phyloP scores from a whole-genome alignment of 129 eudicot species.

The Solidago caesia region DNA sequence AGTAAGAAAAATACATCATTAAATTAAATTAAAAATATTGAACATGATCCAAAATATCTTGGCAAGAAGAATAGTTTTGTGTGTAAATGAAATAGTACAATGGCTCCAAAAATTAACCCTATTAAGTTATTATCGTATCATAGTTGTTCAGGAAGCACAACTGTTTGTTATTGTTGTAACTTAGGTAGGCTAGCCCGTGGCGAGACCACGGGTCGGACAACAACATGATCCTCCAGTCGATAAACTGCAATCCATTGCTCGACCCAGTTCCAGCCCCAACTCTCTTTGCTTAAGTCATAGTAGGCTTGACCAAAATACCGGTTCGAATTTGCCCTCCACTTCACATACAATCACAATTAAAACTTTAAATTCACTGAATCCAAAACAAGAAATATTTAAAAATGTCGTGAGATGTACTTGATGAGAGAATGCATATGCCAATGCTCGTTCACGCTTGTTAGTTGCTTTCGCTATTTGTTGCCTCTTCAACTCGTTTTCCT shows the following conservation, averaged over 20 bases:
- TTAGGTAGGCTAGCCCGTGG: slow-evolving; percentile 9
- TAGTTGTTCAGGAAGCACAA: no score
- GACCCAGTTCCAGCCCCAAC: slow-evolving; percentile 68
- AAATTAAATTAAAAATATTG: no score
- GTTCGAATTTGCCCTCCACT: slow-evolving; percentile 50
- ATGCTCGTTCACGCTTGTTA: slow-evolving; percentile 44
- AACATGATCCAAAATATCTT: no score
- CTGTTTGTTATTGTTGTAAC: neutral
- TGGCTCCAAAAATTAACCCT: no score
- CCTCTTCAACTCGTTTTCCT: slow-evolving; percentile 32
- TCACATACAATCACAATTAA: slow-evolving; percentile 9
- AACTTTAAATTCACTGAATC: neutral
- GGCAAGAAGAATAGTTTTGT: no score
- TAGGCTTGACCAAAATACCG: slow-evolving; percentile 56
- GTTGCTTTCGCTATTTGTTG: slow-evolving; percentile 45
- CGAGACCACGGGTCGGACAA: slow-evolving; percentile 30
- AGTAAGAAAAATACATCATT: no score
- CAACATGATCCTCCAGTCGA: slow-evolving; percentile 42
- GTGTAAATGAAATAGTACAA: no score
- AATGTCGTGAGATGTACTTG: slow-evolving; percentile 28
- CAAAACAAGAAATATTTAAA: neutral
- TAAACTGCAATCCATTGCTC: slow-evolving; percentile 51
- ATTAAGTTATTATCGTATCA: no score
- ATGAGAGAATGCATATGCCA: slow-evolving; percentile 64
- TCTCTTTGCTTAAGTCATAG: slow-evolving; percentile 48